Evolutionary conservation across 192 early-diverging fungal genomes (phyloP).

Genomic region (Diversispora eburnea): DNA sequence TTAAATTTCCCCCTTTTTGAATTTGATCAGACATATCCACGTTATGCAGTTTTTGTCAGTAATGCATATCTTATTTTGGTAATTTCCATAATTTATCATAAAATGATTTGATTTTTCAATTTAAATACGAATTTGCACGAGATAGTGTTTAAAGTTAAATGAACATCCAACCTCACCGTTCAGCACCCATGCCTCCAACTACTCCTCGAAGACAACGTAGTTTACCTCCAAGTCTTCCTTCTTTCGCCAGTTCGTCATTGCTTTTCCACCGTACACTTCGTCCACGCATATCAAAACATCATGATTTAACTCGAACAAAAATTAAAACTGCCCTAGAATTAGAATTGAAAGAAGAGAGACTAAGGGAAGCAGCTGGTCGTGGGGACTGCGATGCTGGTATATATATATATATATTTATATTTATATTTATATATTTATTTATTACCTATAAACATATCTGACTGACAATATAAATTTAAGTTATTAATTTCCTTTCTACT

Average conservation of each 20-base stretch:
- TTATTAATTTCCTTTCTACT: conserved; percentile 14
- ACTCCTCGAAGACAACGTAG: background rate
- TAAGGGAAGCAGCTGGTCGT: conserved; percentile 10
- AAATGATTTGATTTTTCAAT: too few relatives aligned
- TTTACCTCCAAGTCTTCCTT: background rate
- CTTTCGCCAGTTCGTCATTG: background rate
- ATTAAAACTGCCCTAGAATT: conserved; percentile 5
- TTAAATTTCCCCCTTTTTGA: too few relatives aligned
- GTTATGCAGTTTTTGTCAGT: too few relatives aligned
- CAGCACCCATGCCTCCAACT: conserved; percentile 10
- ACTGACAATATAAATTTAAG: background rate
- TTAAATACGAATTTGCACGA: too few relatives aligned
- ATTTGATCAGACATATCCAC: too few relatives aligned
- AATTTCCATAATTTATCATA: too few relatives aligned
- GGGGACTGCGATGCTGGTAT: conserved; percentile 15
- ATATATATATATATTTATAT: background rate
- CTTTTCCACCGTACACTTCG: conserved; percentile 18
- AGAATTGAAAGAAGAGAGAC: conserved; percentile 13
- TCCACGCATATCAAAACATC: conserved; percentile 17
- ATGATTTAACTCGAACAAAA: conserved; percentile 9
- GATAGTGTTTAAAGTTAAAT: too few relatives aligned
- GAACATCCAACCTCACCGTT: background rate
- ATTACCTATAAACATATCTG: background rate
- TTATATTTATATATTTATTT: background rate
- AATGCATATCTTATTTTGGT: too few relatives aligned